Evolutionary conservation across 2,329 filamentous ascomycete genomes (phyloP).

Genomic region (Westerdykella sp.): DNA sequence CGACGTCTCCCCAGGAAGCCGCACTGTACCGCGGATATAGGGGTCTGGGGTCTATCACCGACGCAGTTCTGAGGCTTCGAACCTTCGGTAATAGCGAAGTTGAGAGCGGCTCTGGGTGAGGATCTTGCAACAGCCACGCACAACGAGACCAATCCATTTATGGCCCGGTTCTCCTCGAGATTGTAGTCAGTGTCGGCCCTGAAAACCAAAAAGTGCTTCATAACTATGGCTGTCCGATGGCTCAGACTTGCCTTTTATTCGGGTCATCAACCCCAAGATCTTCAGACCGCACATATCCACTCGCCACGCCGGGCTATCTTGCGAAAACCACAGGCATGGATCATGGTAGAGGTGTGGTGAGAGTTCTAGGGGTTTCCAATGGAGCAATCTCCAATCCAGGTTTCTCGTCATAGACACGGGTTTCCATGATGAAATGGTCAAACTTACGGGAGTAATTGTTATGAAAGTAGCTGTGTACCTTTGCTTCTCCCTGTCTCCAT

Average conservation of each 20-base stretch:
- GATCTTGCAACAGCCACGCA: no score
- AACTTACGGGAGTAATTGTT: conserved; percentile 17
- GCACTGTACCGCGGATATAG: no score
- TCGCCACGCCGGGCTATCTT: conserved; percentile 5
- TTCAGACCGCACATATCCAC: conserved; percentile 1
- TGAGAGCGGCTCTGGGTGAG: no score
- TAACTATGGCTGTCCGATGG: neutral
- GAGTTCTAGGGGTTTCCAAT: conserved; percentile 15
- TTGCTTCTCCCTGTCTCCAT: conserved; percentile 47
- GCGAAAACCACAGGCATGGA: conserved; percentile 5
- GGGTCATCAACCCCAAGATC: conserved; percentile 4
- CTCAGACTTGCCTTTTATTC: conserved; percentile 16
- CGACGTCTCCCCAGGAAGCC: no score
- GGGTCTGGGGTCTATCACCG: no score
- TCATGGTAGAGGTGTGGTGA: conserved; percentile 7
- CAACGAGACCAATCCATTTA: no score
- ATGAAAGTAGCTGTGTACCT: conserved; percentile 41
- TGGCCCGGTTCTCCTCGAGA: no score
- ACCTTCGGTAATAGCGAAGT: no score
- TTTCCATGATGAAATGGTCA: conserved; percentile 1
- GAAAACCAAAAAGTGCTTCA: no score
- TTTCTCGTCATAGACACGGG: conserved; percentile 24
- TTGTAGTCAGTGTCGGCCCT: no score
- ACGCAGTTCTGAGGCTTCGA: no score
- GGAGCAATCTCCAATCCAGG: conserved; percentile 3